phyloP scores from a whole-genome alignment of 2,329 filamentous ascomycete species.

The Aureobasidium sp. region DNA sequence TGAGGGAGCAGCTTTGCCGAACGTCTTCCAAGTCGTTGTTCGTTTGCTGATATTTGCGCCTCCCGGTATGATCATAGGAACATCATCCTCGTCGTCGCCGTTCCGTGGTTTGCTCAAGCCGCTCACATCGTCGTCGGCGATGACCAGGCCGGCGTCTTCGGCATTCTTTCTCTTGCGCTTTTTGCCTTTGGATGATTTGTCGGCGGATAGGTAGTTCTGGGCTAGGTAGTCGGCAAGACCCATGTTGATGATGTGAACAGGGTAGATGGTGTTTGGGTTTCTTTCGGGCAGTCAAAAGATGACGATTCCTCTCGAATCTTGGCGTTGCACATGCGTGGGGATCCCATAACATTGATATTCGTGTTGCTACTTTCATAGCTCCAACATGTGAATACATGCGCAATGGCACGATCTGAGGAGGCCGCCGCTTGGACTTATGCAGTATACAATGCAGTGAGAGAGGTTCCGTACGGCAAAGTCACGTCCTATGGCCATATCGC shows the following conservation, averaged over 20 bases:
- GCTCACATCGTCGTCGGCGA: conserved; percentile 46
- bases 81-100: conserved; percentile 49
- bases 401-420: conserved; percentile 66
- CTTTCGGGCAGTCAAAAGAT: background rate
- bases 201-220: conserved; percentile 76
- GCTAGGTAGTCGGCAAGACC: conserved; percentile 78
- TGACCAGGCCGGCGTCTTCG: conserved; percentile 34
- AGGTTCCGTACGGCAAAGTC: conserved; percentile 75
- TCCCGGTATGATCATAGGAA: conserved; percentile 33
- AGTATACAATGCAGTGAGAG: conserved; percentile 76
- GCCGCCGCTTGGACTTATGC: conserved; percentile 64
- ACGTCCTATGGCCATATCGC: conserved; percentile 84
- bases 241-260: conserved; percentile 33
- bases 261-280: background rate
- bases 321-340: background rate
- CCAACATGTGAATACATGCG: background rate
- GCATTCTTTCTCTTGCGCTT: conserved; percentile 39
- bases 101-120: conserved; percentile 40
- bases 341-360: background rate
- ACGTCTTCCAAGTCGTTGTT: conserved; percentile 71
- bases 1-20: conserved; percentile 47
- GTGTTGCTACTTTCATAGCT: background rate
- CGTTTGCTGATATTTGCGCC: conserved; percentile 66
- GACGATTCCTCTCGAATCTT: background rate
- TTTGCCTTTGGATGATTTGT: conserved; percentile 43